phyloP scores from a whole-genome alignment of 75 land plant species.

The Pinus tabuliformis region DNA sequence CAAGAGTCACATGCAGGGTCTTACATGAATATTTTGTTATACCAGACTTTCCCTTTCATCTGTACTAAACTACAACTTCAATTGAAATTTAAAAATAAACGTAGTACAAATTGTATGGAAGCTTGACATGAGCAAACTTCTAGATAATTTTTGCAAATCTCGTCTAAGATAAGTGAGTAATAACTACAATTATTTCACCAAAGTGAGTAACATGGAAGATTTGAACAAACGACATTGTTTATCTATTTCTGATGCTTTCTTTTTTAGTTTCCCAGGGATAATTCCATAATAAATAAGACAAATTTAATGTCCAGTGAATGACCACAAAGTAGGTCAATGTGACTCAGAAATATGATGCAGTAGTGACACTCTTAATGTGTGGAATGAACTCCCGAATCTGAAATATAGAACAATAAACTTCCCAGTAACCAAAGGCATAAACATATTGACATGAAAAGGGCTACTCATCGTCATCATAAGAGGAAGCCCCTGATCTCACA shows the following conservation, averaged over 20 bases:
- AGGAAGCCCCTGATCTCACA: background rate
- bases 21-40: background rate
- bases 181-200: background rate
- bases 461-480: background rate
- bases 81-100: no score
- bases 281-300: background rate
- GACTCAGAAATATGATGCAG: background rate
- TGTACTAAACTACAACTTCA: background rate
- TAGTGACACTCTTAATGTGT: background rate
- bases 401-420: no score
- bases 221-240: background rate
- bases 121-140: background rate
- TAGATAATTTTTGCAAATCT: background rate
- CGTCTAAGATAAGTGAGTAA: background rate
- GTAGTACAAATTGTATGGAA: background rate
- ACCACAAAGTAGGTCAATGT: background rate
- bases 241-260: background rate
- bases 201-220: background rate
- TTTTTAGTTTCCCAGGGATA: background rate
- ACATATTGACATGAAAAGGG: background rate
- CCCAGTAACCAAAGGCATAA: no score
- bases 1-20: background rate
- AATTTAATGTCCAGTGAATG: background rate
- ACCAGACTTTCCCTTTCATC: background rate
- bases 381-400: background rate